Base-by-base conservation (phyloP, 768 basidiomycete species). In the Pleurotus pulmonarius region DNA sequence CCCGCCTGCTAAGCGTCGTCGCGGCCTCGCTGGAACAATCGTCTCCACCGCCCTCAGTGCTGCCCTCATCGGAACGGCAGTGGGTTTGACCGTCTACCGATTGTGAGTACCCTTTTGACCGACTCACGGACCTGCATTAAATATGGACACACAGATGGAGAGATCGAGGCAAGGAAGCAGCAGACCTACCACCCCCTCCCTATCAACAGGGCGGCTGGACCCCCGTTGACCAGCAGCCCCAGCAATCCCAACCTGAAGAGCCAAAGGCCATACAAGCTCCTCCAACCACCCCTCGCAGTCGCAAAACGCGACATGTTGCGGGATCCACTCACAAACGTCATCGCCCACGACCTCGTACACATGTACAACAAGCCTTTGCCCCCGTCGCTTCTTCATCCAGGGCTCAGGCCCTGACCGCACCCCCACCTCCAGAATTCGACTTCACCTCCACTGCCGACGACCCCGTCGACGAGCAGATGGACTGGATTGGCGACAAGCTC, bases 1-100 rank as follows among this genome's bases (percentile, higher is more conserved):
- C 49, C 83, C 84, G 37, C 86, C 90, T 46, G 75, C 83, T 62
- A 93, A 92, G 77, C 85, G 86, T 66, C 88, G 90, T 58, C 83
- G 87, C 29, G 87, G 87, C 58, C 79, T 92, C 70, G 87, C 90
- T 60, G 89, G 89, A 60, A 87, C 88, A 57, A 86, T 94, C 64
- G 83, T 92, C 59, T 88, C 89, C 13, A 89, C 90, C 29, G 91
- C 92, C 55, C 75, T 93, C 71, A 90, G 82, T 72, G 90, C 91
- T 60, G 92, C 90, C 46, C 80, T 94, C 57, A 89, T 94, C 58
- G 89, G 91, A 57, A 87, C 89, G 18, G 92, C 92, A 13, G 91
- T 94, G 51, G 91, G 91, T 58, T 78, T 92, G 59, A 91, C 90
- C 45, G 89, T 92, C 41, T 94, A 92, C 73, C 83, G 89, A 70